Base-by-base conservation (phyloP, 345 rosid species). In the Melaleuca quinquenervia region DNA sequence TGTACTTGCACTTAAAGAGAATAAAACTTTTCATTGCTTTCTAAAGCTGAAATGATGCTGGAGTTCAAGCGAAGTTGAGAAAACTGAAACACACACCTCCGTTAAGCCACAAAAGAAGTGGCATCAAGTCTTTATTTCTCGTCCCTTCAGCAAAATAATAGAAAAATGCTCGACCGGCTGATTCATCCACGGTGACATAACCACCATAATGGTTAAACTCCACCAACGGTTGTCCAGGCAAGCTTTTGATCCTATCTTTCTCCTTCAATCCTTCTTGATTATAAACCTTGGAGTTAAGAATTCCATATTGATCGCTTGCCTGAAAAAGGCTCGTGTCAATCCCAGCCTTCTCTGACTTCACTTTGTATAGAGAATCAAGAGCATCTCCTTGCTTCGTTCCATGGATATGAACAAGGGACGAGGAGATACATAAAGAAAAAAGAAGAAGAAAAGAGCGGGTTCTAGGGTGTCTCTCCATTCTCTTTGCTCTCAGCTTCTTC, bases 231-330 rank as follows among this genome's bases (percentile, higher is more conserved):
- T 87, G 89, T 20, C 85, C 84, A 9, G 89, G 89, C n/a, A 87
- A 62, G 14, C 52, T 82, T 16, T 1, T 11, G 20, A 78, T 45
- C 24, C 22, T 82, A 44, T 82, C 84, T 14, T 49, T 82, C 60
- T 56, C 50, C 74, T 92, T 95, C 78, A 86, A 11, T 52, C 91
- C 93, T 29, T 84, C 87, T 15, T 90, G 89, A 18, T 41, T 3
- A 83, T 87, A 48, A 52, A 90, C 29, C 32, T 32, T 78, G 13
- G 76, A 15, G 41, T 18, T 15, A 9, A 76, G 21, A 41, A 41
- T 41, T 41, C 41, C 41, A 41, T 41, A 4, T 2, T 41, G 41
- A 41, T 41, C 41, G 41, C 41, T 41, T 41, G 41, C 41, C 4
- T 41, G 41, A 41, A 41, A 41, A 41, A 41, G 41, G 41, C 41